Base-by-base conservation (phyloP, 371 early-diverging fungal species). In the Lichtheimia hyalospora region DNA sequence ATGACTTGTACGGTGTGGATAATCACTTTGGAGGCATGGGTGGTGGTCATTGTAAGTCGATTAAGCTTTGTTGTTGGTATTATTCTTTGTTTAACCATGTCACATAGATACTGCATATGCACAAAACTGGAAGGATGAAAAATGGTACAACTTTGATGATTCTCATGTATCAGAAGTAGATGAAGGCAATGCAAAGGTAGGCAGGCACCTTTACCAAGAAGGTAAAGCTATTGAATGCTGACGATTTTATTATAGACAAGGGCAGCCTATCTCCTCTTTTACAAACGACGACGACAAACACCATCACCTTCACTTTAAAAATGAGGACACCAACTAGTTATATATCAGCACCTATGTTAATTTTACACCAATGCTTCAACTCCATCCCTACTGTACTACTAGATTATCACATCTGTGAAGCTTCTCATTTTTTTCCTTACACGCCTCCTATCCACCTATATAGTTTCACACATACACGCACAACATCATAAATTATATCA, bases 91-190 rank as follows among this genome's bases (percentile, higher is more conserved):
- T 24, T 18, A 20, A 21, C 18, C 46, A 46, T 1, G 46, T 18
- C 0, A 2, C 10, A 34, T 76, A 90, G 90, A 95, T 69, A 96
- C 96, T 49, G 94, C 95, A 0, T 94, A 88, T 74, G 95, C 93
- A 20, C 88, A 88, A 70, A 95, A 92, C 60, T 79, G 83, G 34
- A 70, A 85, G 39, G 81, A 87, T 54, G 68, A 64, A 28, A 49
- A 84, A 23, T 96, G 97, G 97, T 95, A 90, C 72, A 81, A 91
- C 64, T 96, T 92, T 72, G 92, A 96, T 66, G 96, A 96, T 68
- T 86, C 90, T 3, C 85, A 82, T 49, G 96, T 95, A 7, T 77
- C 81, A 21, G 77, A 79, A 18, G 83, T 90, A 0, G 66, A 73
- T 34, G 84, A 75, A 20, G 60, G 67, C 6, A 71, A 80, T 18